Evolutionary conservation across 306 rosid species (phyloP).

Genomic region (Inga oerstediana): DNA sequence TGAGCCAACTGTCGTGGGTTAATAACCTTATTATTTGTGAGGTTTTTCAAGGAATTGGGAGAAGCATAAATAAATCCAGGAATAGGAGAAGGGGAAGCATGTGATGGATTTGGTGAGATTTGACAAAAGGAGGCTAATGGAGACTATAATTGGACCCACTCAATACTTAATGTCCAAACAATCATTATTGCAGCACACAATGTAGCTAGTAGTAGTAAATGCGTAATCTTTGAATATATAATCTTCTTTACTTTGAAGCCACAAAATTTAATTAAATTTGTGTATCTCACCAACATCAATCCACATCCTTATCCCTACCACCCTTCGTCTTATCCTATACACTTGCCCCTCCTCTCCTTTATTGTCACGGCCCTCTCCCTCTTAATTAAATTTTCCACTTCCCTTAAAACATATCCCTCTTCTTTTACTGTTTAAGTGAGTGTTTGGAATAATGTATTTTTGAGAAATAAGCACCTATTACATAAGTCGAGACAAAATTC

Average conservation of each 20-base stretch:
- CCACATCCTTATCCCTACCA: conserved; percentile 36
- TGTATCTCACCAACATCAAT: conserved; percentile 20
- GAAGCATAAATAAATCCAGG: background rate
- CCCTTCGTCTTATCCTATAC: conserved; percentile 22
- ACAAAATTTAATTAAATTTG: background rate
- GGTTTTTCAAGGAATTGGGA: no score
- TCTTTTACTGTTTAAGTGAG: no score
- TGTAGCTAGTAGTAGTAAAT: background rate
- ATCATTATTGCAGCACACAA: conserved; percentile 4
- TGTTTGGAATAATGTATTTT: no score
- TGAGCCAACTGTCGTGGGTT: no score
- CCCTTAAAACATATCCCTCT: background rate
- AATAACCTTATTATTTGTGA: no score
- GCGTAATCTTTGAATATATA: background rate
- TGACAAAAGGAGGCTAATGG: conserved; percentile 26
- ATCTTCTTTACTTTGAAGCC: conserved; percentile 16
- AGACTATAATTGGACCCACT: conserved; percentile 37
- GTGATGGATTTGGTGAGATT: conserved; percentile 5
- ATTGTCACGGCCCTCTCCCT: conserved; percentile 27
- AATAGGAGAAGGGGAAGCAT: background rate
- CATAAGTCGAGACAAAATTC: no score
- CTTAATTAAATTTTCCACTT: conserved; percentile 1
- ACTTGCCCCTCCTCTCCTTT: conserved; percentile 1
- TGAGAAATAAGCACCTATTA: no score
- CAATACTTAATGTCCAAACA: conserved; percentile 24